A percentile compares a stretch with the other conserved stretches of the same genome.
phyloP scores from a whole-genome alignment of 2,329 filamentous ascomycete genomes.

The Phaeosphaeria sp. region DNA sequence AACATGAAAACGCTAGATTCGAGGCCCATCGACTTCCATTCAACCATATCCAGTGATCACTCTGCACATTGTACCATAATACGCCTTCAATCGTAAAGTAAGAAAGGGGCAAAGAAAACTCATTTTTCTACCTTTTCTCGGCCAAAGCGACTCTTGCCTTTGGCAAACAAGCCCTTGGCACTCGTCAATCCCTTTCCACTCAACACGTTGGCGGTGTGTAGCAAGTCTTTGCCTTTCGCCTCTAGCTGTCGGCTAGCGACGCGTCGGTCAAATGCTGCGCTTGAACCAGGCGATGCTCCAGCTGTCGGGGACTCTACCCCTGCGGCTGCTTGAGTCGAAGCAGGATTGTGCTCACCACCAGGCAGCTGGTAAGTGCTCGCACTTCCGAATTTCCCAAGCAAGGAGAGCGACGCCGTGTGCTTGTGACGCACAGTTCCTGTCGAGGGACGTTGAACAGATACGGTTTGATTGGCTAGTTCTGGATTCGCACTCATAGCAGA shows the following conservation, averaged over 20 bases:
- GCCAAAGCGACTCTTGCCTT: conserved; percentile 84
- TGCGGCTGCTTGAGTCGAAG: conserved; percentile 36
- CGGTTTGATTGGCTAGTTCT: conserved; percentile 54
- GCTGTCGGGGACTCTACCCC: conserved; percentile 29
- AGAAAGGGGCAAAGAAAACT: conserved; percentile 54
- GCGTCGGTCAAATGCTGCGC: conserved; percentile 29
- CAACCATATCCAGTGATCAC: conserved; percentile 19
- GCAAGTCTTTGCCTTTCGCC: conserved; percentile 84
- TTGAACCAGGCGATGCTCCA: conserved; percentile 22
- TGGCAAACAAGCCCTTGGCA: conserved; percentile 88
- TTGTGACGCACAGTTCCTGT: conserved; percentile 45
- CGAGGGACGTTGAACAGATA: conserved; percentile 25
- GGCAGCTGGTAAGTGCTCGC: conserved; percentile 22
- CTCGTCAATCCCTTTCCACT: conserved; percentile 76
- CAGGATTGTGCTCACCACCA: conserved; percentile 27
- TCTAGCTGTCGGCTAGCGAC: conserved; percentile 60
- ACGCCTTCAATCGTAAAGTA: conserved; percentile 14
- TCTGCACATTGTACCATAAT: conserved; percentile 14
- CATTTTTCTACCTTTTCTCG: conserved; percentile 86
- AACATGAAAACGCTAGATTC: conserved; percentile 21
- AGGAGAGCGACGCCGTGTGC: conserved; percentile 42
- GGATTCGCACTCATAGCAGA: conserved; percentile 58
- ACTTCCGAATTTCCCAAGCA: conserved; percentile 45
- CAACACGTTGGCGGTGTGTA: conserved; percentile 79
- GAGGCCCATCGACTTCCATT: conserved; percentile 19